Base-by-base conservation (phyloP, 2,329 filamentous ascomycete genomes). In the Xylariomycetidae sp. region DNA sequence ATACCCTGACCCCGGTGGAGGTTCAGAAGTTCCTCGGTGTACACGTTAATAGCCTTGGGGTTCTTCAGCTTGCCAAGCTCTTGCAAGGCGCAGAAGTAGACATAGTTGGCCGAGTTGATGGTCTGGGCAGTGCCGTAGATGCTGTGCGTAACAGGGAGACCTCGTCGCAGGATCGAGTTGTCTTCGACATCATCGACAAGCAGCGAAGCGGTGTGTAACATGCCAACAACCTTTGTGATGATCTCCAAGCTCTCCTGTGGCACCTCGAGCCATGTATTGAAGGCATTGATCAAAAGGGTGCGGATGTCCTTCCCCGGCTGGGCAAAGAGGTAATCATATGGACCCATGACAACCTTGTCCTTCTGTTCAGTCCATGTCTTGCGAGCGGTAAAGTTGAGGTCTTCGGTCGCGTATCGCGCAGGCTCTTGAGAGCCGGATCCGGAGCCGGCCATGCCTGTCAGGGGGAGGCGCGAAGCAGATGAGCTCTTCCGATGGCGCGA, bases 161-260 rank as follows among this genome's bases (percentile, higher is more conserved):
- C 87, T 25, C 88, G 76, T 25, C 88, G 81, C 17, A 94, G 71
- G 42, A 79, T 63, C 3, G 84, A 88, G 26, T 74, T 80, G 62
- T 94, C 88, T 64, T 94, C 85, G 6, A 94, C 87, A 58, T 94
- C 88, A 61, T 94, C 88, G 36, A 94, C 77, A 16, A 94, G 75
- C 35, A 94, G 67, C 4, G 85, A 89, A 3, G 87, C 81, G 25
- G 87, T 90, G 61, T 94, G 87, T 29, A 94, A 72, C 85, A 90
- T 90, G 48, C 82, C 83, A 9, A 94, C 77, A 4, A 88, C 85
- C 40, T 77, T 78, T 17, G 82, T 89, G 51, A 94, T 90, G 40
- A 88, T 69, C 26, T 76, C 74, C 36, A 94, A 70, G 46, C 77
- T 79, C 38, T 78, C 72, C 7, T 70, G 57, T 0, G 87, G 86